A percentile compares a stretch with the other conserved stretches of the same genome.
Conservation (phyloP, 2,329 filamentous ascomycete species). For the Coleophoma crateriformis region DNA sequence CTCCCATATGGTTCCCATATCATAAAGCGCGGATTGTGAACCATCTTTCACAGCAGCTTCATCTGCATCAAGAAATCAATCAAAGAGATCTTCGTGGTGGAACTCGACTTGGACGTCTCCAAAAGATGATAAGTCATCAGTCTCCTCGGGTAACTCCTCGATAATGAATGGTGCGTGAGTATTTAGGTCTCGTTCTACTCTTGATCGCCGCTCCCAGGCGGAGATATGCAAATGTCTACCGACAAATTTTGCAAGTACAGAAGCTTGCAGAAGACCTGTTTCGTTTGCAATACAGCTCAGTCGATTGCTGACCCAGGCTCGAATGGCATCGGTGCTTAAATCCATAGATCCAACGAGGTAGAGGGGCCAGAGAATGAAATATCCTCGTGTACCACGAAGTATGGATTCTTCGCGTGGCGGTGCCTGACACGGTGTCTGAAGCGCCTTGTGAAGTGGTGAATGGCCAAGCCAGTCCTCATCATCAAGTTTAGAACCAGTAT, state of each 20-base stretch:
- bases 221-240: not conserved
- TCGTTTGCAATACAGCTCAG: conserved; percentile 11
- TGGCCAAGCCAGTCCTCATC: not conserved
- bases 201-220: conserved; percentile 4
- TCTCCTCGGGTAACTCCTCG: no score
- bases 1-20: no score
- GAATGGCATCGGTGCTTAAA: conserved; percentile 9
- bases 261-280: conserved; percentile 17
- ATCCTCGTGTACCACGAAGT: conserved; percentile 10
- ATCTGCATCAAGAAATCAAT: no score
- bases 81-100: no score
- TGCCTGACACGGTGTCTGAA: not conserved
- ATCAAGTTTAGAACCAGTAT: conserved; percentile 4
- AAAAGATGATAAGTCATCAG: no score
- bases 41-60: no score
- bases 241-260: conserved; percentile 13
- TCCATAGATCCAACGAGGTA: conserved; percentile 17
- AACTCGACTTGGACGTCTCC: no score
- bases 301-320: conserved; percentile 13
- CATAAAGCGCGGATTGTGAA: no score
- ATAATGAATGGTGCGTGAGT: no score
- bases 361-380: conserved; percentile 21
- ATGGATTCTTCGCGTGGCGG: not conserved
- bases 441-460: not conserved
- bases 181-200: no score